These are phyloP conservation scores for Ophiostoma ips DNA, from an alignment of 2,329 filamentous ascomycete genomes.

Conservation along the genomic window DNA sequence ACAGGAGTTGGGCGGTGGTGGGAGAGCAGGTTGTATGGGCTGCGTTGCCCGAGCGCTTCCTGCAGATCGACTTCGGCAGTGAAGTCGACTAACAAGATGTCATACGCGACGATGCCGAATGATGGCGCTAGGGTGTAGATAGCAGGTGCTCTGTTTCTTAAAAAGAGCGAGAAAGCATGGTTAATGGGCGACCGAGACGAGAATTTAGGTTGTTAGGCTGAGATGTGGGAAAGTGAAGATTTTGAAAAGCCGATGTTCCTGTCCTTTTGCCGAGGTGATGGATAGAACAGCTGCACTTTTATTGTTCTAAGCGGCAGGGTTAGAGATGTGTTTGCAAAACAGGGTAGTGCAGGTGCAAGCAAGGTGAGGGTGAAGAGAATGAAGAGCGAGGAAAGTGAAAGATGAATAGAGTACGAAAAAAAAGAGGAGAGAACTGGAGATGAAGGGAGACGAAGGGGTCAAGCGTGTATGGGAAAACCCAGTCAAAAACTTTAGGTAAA, in stretches of 20 bases:
- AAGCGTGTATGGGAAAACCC: neutral
- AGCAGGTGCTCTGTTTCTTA: neutral
- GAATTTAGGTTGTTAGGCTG: too few species aligned
- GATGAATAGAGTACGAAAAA: neutral
- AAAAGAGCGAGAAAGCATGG: neutral
- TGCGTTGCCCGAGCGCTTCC: constrained; percentile 11
- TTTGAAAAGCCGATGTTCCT: too few species aligned
- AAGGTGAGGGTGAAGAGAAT: neutral
- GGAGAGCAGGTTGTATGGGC: neutral
- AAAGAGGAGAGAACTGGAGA: neutral
- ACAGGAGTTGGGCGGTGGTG: neutral
- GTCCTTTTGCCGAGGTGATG: too few species aligned
- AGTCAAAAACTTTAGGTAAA: neutral
- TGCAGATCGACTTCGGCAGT: neutral
- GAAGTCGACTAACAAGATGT: neutral
- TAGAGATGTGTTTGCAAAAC: too few species aligned
- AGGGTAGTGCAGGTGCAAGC: neutral
- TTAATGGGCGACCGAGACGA: neutral
- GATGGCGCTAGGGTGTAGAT: neutral
- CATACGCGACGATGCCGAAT: neutral
- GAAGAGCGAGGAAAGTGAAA: neutral
- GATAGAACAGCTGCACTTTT: too few species aligned
- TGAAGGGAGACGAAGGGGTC: neutral
- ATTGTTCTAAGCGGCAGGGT: too few species aligned
- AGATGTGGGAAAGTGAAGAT: too few species aligned